Conservation (phyloP, 2,329 filamentous ascomycete genomes). For the Sporothrix pallida region DNA sequence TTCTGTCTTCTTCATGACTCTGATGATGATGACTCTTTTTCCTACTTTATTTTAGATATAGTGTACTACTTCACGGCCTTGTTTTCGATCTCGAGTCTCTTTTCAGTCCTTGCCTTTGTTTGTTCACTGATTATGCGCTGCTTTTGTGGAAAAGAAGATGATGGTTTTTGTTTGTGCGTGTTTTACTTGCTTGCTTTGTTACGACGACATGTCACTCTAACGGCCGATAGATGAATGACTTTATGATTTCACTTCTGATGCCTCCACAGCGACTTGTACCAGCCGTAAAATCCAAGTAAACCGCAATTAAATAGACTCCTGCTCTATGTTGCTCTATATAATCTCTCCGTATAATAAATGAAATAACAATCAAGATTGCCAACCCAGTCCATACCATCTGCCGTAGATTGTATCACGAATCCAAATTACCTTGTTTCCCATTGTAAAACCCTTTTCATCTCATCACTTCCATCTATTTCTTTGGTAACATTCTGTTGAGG, state of each 20-base stretch:
- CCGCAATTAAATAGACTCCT: background rate
- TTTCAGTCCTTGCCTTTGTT: background rate
- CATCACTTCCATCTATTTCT: background rate
- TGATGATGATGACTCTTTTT: conserved; percentile 28
- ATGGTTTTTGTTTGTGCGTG: background rate
- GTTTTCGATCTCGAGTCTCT: background rate
- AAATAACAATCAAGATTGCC: background rate
- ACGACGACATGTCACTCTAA: background rate
- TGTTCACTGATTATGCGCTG: background rate
- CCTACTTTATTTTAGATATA: background rate
- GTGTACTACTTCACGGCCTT: conserved; percentile 4
- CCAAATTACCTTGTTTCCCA: background rate
- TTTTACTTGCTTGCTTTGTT: too few species aligned
- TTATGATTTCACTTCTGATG: background rate
- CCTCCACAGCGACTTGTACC: too few species aligned
- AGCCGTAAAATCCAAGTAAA: background rate
- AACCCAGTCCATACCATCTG: background rate
- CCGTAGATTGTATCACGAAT: background rate
- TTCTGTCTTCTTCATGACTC: conserved; percentile 29
- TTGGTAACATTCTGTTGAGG: conserved; percentile 27
- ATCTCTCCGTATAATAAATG: background rate
- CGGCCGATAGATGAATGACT: background rate
- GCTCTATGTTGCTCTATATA: conserved; percentile 1
- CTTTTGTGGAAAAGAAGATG: background rate
- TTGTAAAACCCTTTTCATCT: background rate